Base-by-base conservation (phyloP, 2,329 filamentous ascomycete genomes). In the Colletotrichum australisinense region DNA sequence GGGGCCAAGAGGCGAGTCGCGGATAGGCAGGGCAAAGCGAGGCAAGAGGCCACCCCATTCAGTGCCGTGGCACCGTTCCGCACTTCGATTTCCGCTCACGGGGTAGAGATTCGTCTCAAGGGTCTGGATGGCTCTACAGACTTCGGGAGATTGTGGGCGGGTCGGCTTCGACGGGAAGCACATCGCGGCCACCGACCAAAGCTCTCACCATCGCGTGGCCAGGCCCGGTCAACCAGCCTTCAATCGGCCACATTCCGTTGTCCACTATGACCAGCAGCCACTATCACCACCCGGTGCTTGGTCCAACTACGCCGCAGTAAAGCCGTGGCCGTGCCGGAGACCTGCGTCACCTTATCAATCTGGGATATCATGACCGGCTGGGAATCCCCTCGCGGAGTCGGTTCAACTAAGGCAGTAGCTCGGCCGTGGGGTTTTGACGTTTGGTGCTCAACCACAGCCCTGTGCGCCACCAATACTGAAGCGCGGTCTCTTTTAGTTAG, bases 141-240 rank as follows among this genome's bases (percentile, higher is more conserved):
- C 67, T 63, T 66, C 55, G 56, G 49, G 71, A 71, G 71, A 62
- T 70, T 70, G 67, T 73, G 56, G 30, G 71, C 62, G 71, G 70
- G 70, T 70, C 66, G 32, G 42, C 55, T 49, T 49, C 28, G 7
- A 69, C 69, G 69, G 69, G 65, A 63, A 35, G 42, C 69, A 35
- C 58, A 63, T 63, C 65, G 53, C n/a, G 38, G 65, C 26, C 19
- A 46, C 69, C 49, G 53, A n/a, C 38, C 46, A 11, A 57, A 53
- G 60, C 58, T 38, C 49, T 38, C 38, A 30, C 62, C 49, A 32
- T 60, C 67, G 55, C 66, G 66, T 60, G 55, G 70, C 53, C 26
- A 55, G 28, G 42, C 63, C 28, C 42, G 57, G 55, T 42, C 7
- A 16, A 16, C 46, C 14, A 63, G 22, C 53, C 66, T 52, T 32